Conservation (phyloP, 345 rosid genomes). For the Orychophragmus violaceus region DNA sequence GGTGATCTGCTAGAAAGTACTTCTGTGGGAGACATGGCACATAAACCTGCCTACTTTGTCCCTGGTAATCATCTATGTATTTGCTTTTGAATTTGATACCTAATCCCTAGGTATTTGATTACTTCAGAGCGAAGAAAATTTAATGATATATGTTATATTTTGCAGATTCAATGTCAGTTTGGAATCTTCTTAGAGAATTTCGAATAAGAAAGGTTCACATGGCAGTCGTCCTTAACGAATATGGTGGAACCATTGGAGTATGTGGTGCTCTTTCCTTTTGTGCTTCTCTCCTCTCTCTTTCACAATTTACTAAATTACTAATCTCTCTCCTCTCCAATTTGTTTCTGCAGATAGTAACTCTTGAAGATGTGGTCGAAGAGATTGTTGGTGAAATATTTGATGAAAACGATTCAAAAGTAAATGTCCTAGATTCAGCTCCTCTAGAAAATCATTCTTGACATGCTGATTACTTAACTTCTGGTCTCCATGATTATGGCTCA, state of each 20-base stretch:
- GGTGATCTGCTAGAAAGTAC: conserved; percentile 85
- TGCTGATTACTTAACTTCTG: not conserved
- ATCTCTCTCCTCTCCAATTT: not conserved
- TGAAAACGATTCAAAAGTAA: conserved; percentile 89
- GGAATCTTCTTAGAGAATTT: conserved; percentile 98
- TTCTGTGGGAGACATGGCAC: conserved; percentile 85
- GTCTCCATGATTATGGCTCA: not conserved
- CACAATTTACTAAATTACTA: not conserved
- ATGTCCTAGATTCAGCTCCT: not conserved
- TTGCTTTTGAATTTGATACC: not conserved
- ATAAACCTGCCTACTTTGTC: conserved; percentile 94
- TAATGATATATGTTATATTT: conserved; percentile 7
- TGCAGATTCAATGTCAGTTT: conserved; percentile 98
- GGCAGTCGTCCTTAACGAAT: conserved; percentile 97
- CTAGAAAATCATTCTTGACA: too few relatives aligned
- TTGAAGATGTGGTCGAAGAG: conserved; percentile 94
- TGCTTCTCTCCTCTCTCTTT: not conserved
- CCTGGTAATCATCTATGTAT: conserved; percentile 54
- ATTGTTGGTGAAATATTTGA: conserved; percentile 94
- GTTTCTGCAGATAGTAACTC: conserved; percentile 58
- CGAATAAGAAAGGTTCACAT: conserved; percentile 98
- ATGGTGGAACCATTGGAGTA: conserved; percentile 99
- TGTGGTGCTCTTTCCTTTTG: conserved; percentile 21
- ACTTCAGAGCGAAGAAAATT: not conserved
- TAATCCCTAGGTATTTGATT: not conserved